Evolutionary conservation across 352 stramenopile species (phyloP), one percentile per base, ranked within the genome.

Genomic region (Phytophthora pini): DNA sequence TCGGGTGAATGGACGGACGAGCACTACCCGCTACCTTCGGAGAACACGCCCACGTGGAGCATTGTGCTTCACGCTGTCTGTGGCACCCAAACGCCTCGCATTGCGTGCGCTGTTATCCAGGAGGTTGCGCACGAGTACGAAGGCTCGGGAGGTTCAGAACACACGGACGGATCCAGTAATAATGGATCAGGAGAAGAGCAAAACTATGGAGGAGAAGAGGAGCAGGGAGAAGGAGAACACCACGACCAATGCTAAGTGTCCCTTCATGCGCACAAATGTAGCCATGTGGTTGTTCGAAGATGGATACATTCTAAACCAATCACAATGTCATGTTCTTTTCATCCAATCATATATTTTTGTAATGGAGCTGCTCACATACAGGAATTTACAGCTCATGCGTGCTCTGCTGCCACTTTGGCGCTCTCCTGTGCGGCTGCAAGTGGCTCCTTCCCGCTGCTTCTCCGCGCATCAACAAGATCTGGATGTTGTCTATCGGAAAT

Each of bases 61-160:
- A 78, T 93, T 40, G 65, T 90, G 27, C 64, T 93, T 50, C 84
- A 89, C 52, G 79, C 81, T 2, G 75, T 87, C 6, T 93, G 82
- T 52, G 68, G 69, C 49, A 73, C 56, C 4, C 65, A 76, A 13
- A 53, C 77, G 0, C 80, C 82, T 31, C 76, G 80, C 5, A 71
- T 90, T 51, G 69, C 77, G 1, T 87, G 82, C 34, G 80, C 80
- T 9, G 47, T 79, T 22, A 62, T 52, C 56, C 56, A 43, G n/a
- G 38, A 22, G 15, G 38, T 20, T 43, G 4, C n/a, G 8, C 13
- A 43, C 13, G n/a, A 43, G 38, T 10, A 43, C 38, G 13, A 22
- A 43, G 4, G 38, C 13, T n/a, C 38, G 13, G n/a, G 8, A 20
- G n/a, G 15, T 3, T n/a, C 13, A 43, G 15, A 11, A 3, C 13